A percentile compares a stretch with the other conserved stretches of the same genome.
These are phyloP conservation scores for Primulina huaijiensis DNA, from an alignment of 257 asterid genomes.

Conservation along the genomic window DNA sequence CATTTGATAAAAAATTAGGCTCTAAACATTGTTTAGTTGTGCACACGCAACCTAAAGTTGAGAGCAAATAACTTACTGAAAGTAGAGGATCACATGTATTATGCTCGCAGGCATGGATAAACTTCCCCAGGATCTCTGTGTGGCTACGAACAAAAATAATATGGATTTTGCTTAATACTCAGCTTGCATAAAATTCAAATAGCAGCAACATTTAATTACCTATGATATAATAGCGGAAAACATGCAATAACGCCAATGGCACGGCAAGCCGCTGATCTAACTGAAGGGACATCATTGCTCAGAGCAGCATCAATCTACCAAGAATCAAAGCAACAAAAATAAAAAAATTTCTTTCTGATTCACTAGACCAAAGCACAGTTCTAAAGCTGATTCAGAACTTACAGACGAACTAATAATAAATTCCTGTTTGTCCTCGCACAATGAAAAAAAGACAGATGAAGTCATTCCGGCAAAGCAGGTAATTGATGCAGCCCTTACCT, in stretches of 20 bases:
- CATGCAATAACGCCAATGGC: constrained; percentile 90
- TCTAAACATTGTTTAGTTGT: too few relatives aligned
- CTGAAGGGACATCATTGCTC: constrained; percentile 69
- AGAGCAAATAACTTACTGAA: constrained; percentile 53
- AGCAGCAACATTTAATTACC: constrained; percentile 41
- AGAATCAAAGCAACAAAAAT: constrained; percentile 23
- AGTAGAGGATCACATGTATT: constrained; percentile 57
- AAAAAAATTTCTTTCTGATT: not conserved
- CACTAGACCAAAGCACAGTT: constrained; percentile 9
- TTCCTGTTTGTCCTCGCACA: constrained; percentile 64
- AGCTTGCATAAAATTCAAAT: constrained; percentile 22
- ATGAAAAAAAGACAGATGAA: constrained; percentile 67
- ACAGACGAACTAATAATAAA: constrained; percentile 65
- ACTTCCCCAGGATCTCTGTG: constrained; percentile 61
- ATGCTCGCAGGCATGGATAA: constrained; percentile 59
- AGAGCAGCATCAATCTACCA: constrained; percentile 67
- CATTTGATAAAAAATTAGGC: too few relatives aligned
- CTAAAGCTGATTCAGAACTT: constrained; percentile 34
- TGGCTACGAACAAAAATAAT: constrained; percentile 38
- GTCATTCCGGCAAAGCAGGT: constrained; percentile 98
- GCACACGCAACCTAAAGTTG: not conserved
- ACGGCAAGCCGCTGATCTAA: constrained; percentile 93
- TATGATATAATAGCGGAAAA: constrained; percentile 67
- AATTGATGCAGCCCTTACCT: constrained; percentile 91
- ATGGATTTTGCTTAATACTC: constrained; percentile 10